Conservation (phyloP, 2,329 filamentous ascomycete species). For the Colletotrichum brevisporum region DNA sequence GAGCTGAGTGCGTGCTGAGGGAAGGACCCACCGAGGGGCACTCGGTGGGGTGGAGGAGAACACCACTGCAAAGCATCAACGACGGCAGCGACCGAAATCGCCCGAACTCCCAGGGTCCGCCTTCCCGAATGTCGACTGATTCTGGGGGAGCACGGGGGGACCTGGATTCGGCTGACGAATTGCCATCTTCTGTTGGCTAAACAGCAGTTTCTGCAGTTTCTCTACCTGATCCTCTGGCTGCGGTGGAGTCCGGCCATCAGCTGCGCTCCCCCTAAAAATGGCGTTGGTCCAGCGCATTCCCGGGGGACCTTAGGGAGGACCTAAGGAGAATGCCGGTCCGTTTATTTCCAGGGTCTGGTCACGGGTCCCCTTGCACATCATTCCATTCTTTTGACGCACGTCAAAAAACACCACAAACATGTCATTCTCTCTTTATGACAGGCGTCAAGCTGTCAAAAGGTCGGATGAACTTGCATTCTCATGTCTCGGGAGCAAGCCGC, state of each 20-base stretch:
- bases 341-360: background rate
- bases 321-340: background rate
- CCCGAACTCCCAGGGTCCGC: background rate
- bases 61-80: too few relatives aligned
- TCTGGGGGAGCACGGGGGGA: background rate
- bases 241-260: too few relatives aligned
- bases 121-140: conserved; percentile 29
- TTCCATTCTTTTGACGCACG: background rate
- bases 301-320: background rate
- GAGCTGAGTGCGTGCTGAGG: background rate
- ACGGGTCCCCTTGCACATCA: background rate
- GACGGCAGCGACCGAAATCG: conserved; percentile 7
- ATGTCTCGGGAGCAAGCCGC: too few relatives aligned
- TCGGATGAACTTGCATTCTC: too few relatives aligned
- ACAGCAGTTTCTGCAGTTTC: too few relatives aligned
- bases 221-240: too few relatives aligned
- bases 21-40: conserved; percentile 7
- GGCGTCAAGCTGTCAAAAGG: too few relatives aligned
- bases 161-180: conserved; percentile 2
- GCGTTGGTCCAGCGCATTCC: background rate
- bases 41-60: background rate
- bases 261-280: background rate
- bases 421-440: background rate
- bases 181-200: background rate
- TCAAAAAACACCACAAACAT: background rate